phyloP scores from a whole-genome alignment of 1,284 basidiomycete genomes.

The Tilletia horrida region DNA sequence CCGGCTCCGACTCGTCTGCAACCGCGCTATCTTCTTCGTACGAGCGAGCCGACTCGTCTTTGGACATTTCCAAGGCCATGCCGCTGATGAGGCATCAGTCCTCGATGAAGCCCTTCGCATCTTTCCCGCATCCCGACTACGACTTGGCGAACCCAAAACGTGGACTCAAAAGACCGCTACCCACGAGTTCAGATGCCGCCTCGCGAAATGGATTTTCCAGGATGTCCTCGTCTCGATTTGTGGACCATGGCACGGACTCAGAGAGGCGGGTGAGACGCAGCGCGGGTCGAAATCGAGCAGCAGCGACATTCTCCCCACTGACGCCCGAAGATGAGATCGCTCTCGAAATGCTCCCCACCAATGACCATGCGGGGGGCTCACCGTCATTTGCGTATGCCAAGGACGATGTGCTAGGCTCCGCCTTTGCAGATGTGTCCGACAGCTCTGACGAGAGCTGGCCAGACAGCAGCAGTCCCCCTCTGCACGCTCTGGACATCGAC shows the following conservation, averaged over 20 bases:
- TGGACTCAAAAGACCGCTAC: not conserved
- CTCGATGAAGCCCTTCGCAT: not conserved
- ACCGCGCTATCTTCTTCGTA: too few species aligned
- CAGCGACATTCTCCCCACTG: not conserved
- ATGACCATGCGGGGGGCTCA: not conserved
- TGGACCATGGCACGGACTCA: not conserved
- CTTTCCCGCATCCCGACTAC: not conserved
- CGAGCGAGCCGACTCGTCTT: too few species aligned
- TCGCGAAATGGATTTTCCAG: not conserved
- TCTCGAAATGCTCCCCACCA: not conserved
- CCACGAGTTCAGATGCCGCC: not conserved
- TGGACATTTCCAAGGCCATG: slow-evolving; percentile 7
- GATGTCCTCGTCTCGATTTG: not conserved
- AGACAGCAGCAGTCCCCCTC: slow-evolving; percentile 5
- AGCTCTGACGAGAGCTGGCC: slow-evolving; percentile 14
- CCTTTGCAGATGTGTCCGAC: slow-evolving; percentile 3
- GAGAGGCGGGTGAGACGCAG: not conserved
- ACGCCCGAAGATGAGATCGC: not conserved
- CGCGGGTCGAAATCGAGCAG: too few species aligned
- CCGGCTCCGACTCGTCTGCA: too few species aligned
- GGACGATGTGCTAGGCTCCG: not conserved
- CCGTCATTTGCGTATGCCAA: too few species aligned
- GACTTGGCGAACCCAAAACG: not conserved
- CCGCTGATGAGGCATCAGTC: not conserved
- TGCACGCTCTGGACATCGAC: not conserved